These are phyloP conservation scores for Fomitopsis pulvina DNA, from an alignment of 768 basidiomycete species.

Conservation along the genomic window DNA sequence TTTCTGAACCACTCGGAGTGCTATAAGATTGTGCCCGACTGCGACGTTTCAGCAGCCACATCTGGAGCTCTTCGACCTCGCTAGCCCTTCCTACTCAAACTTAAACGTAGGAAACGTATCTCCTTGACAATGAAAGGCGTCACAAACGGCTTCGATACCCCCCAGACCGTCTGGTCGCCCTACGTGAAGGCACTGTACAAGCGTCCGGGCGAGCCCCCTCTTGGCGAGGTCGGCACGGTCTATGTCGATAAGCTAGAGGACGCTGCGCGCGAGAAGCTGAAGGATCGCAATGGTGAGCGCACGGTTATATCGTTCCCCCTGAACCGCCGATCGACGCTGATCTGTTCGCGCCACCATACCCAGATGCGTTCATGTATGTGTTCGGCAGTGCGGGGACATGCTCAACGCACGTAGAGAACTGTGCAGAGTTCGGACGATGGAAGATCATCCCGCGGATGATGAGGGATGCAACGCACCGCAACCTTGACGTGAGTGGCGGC, in stretches of 20 bases:
- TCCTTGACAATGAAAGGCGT: not conserved
- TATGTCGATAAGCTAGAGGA: slow-evolving; percentile 55
- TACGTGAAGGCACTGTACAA: not conserved
- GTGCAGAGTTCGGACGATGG: slow-evolving; percentile 55
- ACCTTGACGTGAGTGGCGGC: slow-evolving; percentile 45
- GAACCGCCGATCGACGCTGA: not conserved
- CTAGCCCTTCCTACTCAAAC: no score
- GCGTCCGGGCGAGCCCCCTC: slow-evolving; percentile 14
- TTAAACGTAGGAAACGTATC: no score
- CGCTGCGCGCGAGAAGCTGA: slow-evolving; percentile 54
- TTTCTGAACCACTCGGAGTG: no score
- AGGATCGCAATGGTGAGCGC: slow-evolving; percentile 39
- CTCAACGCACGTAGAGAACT: slow-evolving; percentile 63
- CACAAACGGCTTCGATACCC: not conserved
- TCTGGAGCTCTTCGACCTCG: no score
- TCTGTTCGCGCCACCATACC: not conserved
- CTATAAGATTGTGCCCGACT: no score
- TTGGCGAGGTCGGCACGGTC: slow-evolving; percentile 45
- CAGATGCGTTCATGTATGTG: slow-evolving; percentile 69
- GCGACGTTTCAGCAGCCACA: no score
- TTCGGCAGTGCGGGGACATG: slow-evolving; percentile 71
- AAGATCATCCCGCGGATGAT: slow-evolving; percentile 82
- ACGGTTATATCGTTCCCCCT: not conserved
- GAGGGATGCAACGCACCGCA: slow-evolving; percentile 48
- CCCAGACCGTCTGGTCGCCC: not conserved